Base-by-base conservation (phyloP, 805 yeast species). In the Suhomyces prunicola region DNA sequence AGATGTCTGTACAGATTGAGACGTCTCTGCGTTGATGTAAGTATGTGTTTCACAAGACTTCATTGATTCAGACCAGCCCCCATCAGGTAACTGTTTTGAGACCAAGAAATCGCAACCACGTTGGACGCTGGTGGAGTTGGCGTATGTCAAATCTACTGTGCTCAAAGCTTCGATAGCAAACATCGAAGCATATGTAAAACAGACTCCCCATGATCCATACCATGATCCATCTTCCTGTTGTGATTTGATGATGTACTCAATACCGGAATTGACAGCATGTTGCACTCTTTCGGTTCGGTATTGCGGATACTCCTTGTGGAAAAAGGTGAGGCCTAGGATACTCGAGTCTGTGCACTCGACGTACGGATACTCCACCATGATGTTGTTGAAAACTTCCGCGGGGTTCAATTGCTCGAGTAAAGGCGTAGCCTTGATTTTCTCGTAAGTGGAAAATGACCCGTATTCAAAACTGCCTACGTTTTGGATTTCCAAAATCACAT, bases 131-230 rank as follows among this genome's bases (percentile, higher is more conserved):
- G 74, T 80, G 40, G 87, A 82, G 61, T 86, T 90, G 1, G 63
- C 63, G 66, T 91, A 93, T 2, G 63, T 72, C 53, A 79, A 79
- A 1, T 85, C 89, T 26, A 87, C 86, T 4, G 93, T 82, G 26
- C 83, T 75, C 47, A 94, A 76, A 0, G 98, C 98, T 61, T 94
- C 99, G 27, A 94, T 70, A 0, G 99, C 99, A 80, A 94, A 94
- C 99, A 94, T 94, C 1, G 91, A 88, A 0, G 98, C 98, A 69
- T 94, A 94, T 0, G 97, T 89, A 66, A 79, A 91, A 66, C 99
- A 94, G 5, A 94, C 86, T 36, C 99, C 99, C 99, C 99, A 94
- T 41, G 90, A 85, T 1, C 99, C 99, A 67, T 92, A 96, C 98
- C 98, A 94, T 12, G 96, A 85, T 0, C 99, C 99, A 68, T 94